phyloP scores from a whole-genome alignment of 495 filamentous ascomycete genomes.

The Hypoxylon lienhwacheense region DNA sequence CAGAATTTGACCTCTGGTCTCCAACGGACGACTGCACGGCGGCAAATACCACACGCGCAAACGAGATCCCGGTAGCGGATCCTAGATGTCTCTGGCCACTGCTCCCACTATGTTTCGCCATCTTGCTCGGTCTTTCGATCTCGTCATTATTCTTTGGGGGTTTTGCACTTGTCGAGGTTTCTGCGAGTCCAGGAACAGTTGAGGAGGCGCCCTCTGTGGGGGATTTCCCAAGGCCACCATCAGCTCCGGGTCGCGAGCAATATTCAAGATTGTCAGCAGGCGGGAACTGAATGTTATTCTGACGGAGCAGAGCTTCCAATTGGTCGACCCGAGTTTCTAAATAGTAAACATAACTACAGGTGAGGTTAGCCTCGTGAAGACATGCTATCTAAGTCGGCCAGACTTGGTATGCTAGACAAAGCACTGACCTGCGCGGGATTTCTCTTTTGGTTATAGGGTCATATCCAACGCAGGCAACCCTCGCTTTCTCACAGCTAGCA shows the following conservation, averaged over 20 bases:
- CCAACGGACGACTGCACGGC: conserved; percentile 87
- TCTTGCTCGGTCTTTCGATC: conserved; percentile 64
- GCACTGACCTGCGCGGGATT: conserved; percentile 74
- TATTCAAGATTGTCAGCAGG: conserved; percentile 77
- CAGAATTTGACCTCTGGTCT: conserved; percentile 61
- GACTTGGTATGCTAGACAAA: neutral
- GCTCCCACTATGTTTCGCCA: conserved; percentile 80
- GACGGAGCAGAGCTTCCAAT: conserved; percentile 74
- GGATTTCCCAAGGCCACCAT: conserved; percentile 48
- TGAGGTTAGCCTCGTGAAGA: conserved; percentile 27
- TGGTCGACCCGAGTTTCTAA: conserved; percentile 83
- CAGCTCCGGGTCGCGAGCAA: conserved; percentile 56
- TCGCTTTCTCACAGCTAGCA: conserved; percentile 85
- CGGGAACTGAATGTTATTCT: conserved; percentile 71
- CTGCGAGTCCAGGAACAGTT: conserved; percentile 27
- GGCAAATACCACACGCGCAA: conserved; percentile 91
- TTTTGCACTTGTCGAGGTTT: conserved; percentile 34
- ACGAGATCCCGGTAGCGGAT: conserved; percentile 88
- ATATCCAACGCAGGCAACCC: conserved; percentile 87
- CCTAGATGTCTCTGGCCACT: conserved; percentile 76
- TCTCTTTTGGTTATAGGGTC: conserved; percentile 95
- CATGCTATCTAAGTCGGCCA: conserved; percentile 1
- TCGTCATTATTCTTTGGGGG: conserved; percentile 57
- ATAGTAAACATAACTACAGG: conserved; percentile 84
- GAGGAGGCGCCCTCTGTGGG: conserved; percentile 43